Evolutionary conservation across 805 yeast genomes (phyloP).

Genomic region (Metschnikowia similis): DNA sequence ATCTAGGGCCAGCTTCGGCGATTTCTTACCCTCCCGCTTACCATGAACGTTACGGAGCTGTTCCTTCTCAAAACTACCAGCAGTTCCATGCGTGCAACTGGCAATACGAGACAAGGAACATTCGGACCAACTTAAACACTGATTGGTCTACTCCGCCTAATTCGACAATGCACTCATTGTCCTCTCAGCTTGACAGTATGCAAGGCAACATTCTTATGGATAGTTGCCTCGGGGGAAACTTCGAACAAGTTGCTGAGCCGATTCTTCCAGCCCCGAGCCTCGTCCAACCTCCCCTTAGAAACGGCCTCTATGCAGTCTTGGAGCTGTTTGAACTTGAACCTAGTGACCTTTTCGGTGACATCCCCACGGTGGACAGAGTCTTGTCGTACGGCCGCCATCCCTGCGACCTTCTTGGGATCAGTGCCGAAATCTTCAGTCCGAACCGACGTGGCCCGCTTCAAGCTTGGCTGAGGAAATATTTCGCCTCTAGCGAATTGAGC

Average conservation of each 20-base stretch:
- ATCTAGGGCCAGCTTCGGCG: background rate
- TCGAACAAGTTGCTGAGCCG: background rate
- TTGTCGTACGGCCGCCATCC: background rate
- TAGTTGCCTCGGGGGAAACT: background rate
- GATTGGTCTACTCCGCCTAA: background rate
- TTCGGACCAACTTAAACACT: background rate
- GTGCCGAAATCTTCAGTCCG: background rate
- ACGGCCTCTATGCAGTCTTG: background rate
- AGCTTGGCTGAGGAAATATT: background rate
- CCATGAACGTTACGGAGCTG: background rate
- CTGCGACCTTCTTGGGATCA: background rate
- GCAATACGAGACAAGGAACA: background rate
- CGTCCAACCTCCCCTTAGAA: background rate
- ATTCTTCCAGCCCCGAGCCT: background rate
- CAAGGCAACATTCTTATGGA: background rate
- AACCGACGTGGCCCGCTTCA: background rate
- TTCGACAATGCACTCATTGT: background rate
- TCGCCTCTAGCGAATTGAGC: background rate
- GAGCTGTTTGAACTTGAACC: background rate
- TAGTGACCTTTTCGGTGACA: background rate
- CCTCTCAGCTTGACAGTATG: background rate
- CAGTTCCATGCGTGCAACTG: background rate
- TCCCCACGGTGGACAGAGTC: background rate
- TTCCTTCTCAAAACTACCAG: background rate
- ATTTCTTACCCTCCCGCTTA: background rate